phyloP scores from a whole-genome alignment of 116 monocot species.

The Posidonia oceanica region DNA sequence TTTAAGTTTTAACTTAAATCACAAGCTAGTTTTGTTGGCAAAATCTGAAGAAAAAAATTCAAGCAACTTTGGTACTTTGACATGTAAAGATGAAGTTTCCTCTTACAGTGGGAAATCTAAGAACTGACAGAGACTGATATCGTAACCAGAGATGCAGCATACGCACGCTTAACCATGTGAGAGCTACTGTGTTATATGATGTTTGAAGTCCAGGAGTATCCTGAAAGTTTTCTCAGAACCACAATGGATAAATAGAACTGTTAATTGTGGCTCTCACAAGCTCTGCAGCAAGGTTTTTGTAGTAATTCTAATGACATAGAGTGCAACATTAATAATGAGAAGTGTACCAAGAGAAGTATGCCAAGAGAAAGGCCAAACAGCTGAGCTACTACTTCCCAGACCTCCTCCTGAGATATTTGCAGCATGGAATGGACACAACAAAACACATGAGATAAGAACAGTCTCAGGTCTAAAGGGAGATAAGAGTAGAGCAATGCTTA shows the following conservation, averaged over 20 bases:
- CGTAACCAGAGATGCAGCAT: constrained; percentile 85
- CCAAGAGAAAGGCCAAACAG: constrained; percentile 70
- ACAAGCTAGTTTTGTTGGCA: no score
- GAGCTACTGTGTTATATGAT: constrained; percentile 39
- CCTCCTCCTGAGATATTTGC: constrained; percentile 74
- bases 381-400: constrained; percentile 94
- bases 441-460: not conserved
- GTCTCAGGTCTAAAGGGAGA: no score
- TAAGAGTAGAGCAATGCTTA: no score
- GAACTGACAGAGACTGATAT: constrained; percentile 71
- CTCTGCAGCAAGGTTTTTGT: not conserved
- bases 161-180: constrained; percentile 65
- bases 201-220: constrained; percentile 49
- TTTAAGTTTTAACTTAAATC: no score
- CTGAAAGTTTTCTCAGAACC: constrained; percentile 18
- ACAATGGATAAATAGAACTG: not conserved
- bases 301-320: not conserved
- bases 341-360: constrained; percentile 62
- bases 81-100: not conserved
- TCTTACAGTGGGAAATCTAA: constrained; percentile 78
- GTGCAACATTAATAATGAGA: constrained; percentile 2
- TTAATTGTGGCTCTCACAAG: not conserved
- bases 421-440: not conserved
- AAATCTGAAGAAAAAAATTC: no score
- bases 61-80: no score